A percentile compares a stretch with the other conserved stretches of the same genome.
Conservation (phyloP, 306 rosid species). For the Sesbania bispinosa region DNA sequence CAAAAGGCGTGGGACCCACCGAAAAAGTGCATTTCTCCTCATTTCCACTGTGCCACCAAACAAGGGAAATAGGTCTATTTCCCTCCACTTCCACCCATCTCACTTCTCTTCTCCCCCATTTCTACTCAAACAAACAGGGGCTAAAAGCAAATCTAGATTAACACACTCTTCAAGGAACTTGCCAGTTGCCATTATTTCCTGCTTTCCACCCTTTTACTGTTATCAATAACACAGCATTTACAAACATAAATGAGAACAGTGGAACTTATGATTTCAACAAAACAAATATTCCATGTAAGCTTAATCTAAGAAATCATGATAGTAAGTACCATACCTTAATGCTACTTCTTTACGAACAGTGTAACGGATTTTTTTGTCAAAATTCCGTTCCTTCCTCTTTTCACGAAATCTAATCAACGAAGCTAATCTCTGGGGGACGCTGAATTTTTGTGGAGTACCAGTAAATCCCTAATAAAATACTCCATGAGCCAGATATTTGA, state of each 20-base stretch:
- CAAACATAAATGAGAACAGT: not conserved
- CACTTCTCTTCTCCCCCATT: too few relatives aligned
- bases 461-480: constrained; percentile 53
- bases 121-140: too few relatives aligned
- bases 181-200: not conserved
- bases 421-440: constrained; percentile 69
- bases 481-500: constrained; percentile 41
- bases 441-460: constrained; percentile 52
- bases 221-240: not conserved
- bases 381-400: constrained; percentile 72
- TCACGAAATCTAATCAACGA: constrained; percentile 80
- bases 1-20: too few relatives aligned
- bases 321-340: constrained; percentile 50
- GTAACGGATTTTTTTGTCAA: constrained; percentile 80
- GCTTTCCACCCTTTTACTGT: not conserved
- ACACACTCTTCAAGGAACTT: constrained; percentile 8
- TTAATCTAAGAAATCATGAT: constrained; percentile 19
- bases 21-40: too few relatives aligned
- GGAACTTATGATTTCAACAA: not conserved
- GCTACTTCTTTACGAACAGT: constrained; percentile 85
- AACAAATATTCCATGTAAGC: not conserved
- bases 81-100: too few relatives aligned
- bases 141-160: not conserved
- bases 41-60: too few relatives aligned
- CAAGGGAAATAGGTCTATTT: too few relatives aligned